Base-by-base conservation (phyloP, 306 rosid genomes). In the Dalbergia oliveri region DNA sequence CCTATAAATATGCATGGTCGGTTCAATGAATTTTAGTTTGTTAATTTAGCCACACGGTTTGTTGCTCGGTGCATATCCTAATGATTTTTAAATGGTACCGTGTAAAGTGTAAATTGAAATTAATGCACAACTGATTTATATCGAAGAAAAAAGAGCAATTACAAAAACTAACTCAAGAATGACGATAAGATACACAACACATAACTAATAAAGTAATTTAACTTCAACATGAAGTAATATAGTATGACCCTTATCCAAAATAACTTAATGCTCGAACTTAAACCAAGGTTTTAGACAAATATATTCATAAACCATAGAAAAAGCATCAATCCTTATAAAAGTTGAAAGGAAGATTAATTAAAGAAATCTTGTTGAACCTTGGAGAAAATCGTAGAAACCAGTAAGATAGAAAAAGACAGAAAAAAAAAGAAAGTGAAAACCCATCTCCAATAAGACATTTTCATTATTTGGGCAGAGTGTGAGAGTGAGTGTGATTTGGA, bases 401-500 rank as follows among this genome's bases (percentile, higher is more conserved):
- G 1, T 26, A 26, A 26, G 31, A 26, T 26, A 1, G 31, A 26
- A 26, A 26, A 26, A 26, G 31, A 26, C 0, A 1, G 23, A 1
- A 1, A 21, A 21, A 21, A 21, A 21, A 21, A 21, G 1, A 2
- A 26, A 2, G 31, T 26, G 31, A 26, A 26, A 26, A 26, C 3
- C 31, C 31, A 26, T 26, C 31, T 26, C 31, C 31, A 26, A 2
- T 2, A 26, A 26, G 31, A 26, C 31, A 26, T 26, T 26, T 26
- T 26, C 3, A 1, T 2, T 26, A 0, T 26, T 26, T 2, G 31
- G 31, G 31, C 31, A 26, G 41, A 37, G 41, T 37, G 50, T 44
- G 41, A 37, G 41, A 2, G 50, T 44, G 12, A 26, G 3, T 26
- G 31, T 78, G 86, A 86, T 74, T 68, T 64, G 26, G 79, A 82